phyloP scores from a whole-genome alignment of 2,329 filamentous ascomycete genomes.

The Hypoxylon sp. region DNA sequence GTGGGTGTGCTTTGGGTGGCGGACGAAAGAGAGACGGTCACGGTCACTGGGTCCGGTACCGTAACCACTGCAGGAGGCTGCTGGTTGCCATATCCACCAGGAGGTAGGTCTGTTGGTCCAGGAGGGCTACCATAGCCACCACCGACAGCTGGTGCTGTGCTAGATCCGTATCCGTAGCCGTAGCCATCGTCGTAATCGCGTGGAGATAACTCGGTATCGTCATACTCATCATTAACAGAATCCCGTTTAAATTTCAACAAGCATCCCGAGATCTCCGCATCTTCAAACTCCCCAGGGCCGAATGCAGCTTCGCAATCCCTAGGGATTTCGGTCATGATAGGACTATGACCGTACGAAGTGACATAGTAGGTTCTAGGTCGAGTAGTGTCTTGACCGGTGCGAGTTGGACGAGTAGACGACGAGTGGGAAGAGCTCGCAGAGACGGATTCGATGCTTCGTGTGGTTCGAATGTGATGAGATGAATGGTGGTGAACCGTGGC shows the following conservation, averaged over 20 bases:
- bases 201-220: slow-evolving; percentile 7
- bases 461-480: slow-evolving; percentile 6
- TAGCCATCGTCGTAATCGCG: slow-evolving; percentile 39
- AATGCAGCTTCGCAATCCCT: background rate
- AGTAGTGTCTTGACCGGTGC: slow-evolving; percentile 17
- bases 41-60: slow-evolving; percentile 19
- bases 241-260: background rate
- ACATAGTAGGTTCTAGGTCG: background rate
- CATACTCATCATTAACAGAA: background rate
- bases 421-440: background rate
- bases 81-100: slow-evolving; percentile 36
- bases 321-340: slow-evolving; percentile 25
- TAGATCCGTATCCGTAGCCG: slow-evolving; percentile 25
- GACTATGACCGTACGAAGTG: slow-evolving; percentile 9
- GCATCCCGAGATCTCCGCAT: background rate
- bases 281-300: background rate
- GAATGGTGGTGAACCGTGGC: slow-evolving; percentile 13
- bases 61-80: slow-evolving; percentile 16
- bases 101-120: slow-evolving; percentile 23
- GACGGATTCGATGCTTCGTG: slow-evolving; percentile 3
- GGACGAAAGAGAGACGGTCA: slow-evolving; percentile 33
- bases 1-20: slow-evolving; percentile 3
- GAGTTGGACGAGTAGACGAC: slow-evolving; percentile 9
- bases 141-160: slow-evolving; percentile 13
- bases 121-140: slow-evolving; percentile 38